Evolutionary conservation across 2,329 filamentous ascomycete genomes (phyloP).

Genomic region (Microsporum ferrugineum): DNA sequence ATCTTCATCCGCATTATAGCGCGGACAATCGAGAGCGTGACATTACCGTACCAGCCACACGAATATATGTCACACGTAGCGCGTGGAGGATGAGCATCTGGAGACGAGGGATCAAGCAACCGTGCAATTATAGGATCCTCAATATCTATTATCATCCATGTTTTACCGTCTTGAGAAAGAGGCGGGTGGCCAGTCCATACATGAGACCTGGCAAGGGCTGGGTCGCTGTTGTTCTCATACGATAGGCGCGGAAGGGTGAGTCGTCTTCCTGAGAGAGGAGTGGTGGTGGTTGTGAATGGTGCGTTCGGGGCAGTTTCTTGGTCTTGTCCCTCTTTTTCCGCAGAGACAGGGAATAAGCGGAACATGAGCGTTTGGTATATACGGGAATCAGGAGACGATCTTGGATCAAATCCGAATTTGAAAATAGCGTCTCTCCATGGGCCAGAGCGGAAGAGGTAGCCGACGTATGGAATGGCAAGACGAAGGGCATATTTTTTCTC

Average conservation of each 20-base stretch:
- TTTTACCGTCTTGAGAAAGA: slow-evolving; percentile 68
- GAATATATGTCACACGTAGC: slow-evolving; percentile 46
- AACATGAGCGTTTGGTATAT: slow-evolving; percentile 85
- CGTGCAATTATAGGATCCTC: slow-evolving; percentile 61
- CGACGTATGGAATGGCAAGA: slow-evolving; percentile 68
- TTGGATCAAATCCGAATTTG: slow-evolving; percentile 74
- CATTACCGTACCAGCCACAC: slow-evolving; percentile 77
- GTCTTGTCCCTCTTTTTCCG: slow-evolving; percentile 20
- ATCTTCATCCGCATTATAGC: slow-evolving; percentile 84
- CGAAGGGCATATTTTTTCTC: slow-evolving; percentile 50
- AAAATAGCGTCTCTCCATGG: slow-evolving; percentile 86
- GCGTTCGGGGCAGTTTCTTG: slow-evolving; percentile 13
- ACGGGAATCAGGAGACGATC: slow-evolving; percentile 62
- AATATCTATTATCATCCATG: slow-evolving; percentile 92
- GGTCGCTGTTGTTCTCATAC: slow-evolving; percentile 8
- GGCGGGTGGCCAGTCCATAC: slow-evolving; percentile 66
- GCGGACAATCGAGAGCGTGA: slow-evolving; percentile 71
- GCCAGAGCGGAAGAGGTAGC: slow-evolving; percentile 84
- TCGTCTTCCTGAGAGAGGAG: slow-evolving; percentile 19
- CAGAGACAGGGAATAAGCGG: slow-evolving; percentile 44
- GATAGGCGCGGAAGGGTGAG: slow-evolving; percentile 17
- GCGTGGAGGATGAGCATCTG: slow-evolving; percentile 42
- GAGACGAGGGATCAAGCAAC: slow-evolving; percentile 53
- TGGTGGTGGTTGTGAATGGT: slow-evolving; percentile 8
- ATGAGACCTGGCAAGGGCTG: slow-evolving; percentile 38